Evolutionary conservation across 371 early-diverging fungal species (phyloP).

Genomic region (Mortierella sp.): DNA sequence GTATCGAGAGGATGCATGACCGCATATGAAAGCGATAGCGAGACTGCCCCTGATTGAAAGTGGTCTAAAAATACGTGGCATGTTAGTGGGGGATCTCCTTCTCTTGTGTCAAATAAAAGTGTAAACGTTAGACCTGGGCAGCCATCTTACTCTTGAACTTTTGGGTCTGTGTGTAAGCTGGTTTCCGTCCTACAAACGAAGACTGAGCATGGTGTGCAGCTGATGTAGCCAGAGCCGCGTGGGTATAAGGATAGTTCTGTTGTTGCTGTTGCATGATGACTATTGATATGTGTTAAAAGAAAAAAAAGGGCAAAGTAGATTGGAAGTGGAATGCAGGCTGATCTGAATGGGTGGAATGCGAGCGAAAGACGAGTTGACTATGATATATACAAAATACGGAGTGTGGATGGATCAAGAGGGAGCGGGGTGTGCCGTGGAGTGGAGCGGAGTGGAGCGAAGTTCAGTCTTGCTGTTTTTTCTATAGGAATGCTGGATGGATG

Average conservation of each 20-base stretch:
- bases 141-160: constrained; percentile 56
- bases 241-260: constrained; percentile 30
- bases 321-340: not conserved
- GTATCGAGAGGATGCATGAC: constrained; percentile 82
- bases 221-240: constrained; percentile 20
- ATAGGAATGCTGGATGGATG: no score
- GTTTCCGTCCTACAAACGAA: constrained; percentile 30
- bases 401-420: no score
- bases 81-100: no score
- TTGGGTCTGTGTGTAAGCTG: constrained; percentile 48
- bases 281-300: not conserved
- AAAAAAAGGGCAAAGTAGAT: not conserved
- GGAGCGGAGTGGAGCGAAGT: no score
- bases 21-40: constrained; percentile 75
- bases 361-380: not conserved
- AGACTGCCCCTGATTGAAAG: constrained; percentile 75
- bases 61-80: constrained; percentile 56
- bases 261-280: constrained; percentile 50
- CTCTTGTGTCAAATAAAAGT: no score
- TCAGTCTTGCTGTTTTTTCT: no score
- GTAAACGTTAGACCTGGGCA: not conserved
- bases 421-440: no score
- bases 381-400: not conserved
- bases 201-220: constrained; percentile 26
- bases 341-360: not conserved